phyloP scores from a whole-genome alignment of 1,284 basidiomycete species.

The Salmacisia buchloeana region DNA sequence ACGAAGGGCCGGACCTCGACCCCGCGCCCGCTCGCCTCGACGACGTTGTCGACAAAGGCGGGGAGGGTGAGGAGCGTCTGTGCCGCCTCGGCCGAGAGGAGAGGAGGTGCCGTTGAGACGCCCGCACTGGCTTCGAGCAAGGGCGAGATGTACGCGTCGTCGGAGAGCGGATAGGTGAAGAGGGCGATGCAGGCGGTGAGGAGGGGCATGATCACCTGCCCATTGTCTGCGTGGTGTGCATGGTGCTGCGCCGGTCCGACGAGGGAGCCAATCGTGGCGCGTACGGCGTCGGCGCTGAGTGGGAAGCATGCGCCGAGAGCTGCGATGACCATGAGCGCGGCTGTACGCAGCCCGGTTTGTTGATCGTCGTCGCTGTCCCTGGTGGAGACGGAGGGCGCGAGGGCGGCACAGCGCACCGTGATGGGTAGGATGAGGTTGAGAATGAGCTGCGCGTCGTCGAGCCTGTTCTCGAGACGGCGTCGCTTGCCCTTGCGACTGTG shows the following conservation, averaged over 20 bases:
- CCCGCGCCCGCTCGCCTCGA: constrained; percentile 20
- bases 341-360: background rate
- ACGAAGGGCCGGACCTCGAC: constrained; percentile 32
- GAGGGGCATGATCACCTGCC: background rate
- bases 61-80: background rate
- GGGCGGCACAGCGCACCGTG: constrained; percentile 23
- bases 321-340: constrained; percentile 4
- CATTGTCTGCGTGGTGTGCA: background rate
- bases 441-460: constrained; percentile 34
- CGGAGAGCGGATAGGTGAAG: background rate
- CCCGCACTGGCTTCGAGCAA: background rate
- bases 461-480: constrained; percentile 8
- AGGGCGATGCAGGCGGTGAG: constrained; percentile 1
- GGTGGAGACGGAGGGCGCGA: too few species aligned
- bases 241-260: background rate
- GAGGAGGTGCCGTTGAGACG: background rate
- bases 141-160: background rate
- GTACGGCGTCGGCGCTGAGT: constrained; percentile 1
- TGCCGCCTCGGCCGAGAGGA: constrained; percentile 1
- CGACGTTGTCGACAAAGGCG: constrained; percentile 12
- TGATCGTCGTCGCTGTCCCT: background rate
- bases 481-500: constrained; percentile 21
- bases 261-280: constrained; percentile 1
- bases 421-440: constrained; percentile 50
- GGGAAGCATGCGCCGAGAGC: background rate